These are phyloP conservation scores for Plasmodium inui DNA, from an alignment of 169 alveolate species.

Conservation along the genomic window DNA sequence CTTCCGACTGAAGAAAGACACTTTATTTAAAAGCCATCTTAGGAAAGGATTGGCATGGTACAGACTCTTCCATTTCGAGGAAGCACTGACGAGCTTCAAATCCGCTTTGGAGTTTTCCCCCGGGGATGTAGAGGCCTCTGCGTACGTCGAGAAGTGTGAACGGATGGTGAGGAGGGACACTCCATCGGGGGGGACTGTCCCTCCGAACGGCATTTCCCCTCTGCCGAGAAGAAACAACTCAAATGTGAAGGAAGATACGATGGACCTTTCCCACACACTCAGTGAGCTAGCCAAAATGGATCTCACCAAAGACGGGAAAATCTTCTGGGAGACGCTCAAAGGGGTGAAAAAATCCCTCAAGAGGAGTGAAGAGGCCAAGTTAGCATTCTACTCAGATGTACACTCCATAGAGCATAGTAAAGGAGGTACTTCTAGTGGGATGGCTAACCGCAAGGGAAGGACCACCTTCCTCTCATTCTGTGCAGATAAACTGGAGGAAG, in stretches of 20 bases:
- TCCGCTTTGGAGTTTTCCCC: background rate
- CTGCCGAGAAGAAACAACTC: background rate
- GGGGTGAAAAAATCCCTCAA: background rate
- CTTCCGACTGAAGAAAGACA: background rate
- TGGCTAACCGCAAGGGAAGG: background rate
- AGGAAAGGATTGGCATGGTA: slow-evolving; percentile 35
- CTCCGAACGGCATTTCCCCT: background rate
- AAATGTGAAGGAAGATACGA: background rate
- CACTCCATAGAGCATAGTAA: background rate
- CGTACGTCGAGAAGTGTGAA: slow-evolving; percentile 7
- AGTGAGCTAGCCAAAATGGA: slow-evolving; percentile 8
- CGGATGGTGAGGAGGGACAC: background rate
- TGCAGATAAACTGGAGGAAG: background rate
- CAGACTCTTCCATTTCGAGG: background rate
- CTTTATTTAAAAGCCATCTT: slow-evolving; percentile 14
- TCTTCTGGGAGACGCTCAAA: background rate
- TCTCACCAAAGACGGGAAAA: background rate
- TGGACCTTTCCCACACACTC: background rate
- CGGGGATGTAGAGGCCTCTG: background rate
- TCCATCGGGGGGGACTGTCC: background rate
- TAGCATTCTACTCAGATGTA: slow-evolving; percentile 2
- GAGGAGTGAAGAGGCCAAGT: background rate
- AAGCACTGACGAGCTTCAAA: background rate
- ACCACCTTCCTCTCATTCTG: slow-evolving; percentile 15
- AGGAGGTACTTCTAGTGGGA: background rate